Conservation (phyloP, 805 yeast species). For the Candida gorgasii region DNA sequence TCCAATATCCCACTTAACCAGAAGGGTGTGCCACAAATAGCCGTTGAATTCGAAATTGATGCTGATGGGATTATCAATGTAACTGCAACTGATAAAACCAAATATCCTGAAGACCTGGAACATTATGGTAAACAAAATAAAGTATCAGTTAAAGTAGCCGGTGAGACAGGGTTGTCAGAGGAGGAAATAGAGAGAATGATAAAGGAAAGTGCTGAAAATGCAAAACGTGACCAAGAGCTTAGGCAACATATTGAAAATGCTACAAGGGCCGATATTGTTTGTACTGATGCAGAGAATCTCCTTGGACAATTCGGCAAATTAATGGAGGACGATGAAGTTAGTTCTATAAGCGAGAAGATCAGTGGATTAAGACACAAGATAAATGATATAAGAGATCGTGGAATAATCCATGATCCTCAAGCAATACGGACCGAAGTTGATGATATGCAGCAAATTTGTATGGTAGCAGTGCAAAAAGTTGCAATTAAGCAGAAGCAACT, state of each 20-base stretch:
- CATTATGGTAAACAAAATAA: constrained; percentile 48
- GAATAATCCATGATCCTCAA: constrained; percentile 32
- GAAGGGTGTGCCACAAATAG: constrained; percentile 79
- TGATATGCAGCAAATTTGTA: constrained; percentile 36
- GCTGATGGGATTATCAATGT: constrained; percentile 74
- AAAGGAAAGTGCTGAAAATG: constrained; percentile 64
- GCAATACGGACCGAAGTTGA: constrained; percentile 36
- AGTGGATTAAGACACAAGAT: constrained; percentile 28
- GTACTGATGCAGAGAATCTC: constrained; percentile 88
- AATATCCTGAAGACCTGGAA: constrained; percentile 36
- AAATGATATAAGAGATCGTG: constrained; percentile 33
- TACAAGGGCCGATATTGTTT: constrained; percentile 72
- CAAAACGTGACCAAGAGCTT: constrained; percentile 57
- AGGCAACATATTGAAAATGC: constrained; percentile 70
- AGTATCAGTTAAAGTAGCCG: constrained; percentile 66
- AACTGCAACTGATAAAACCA: constrained; percentile 55
- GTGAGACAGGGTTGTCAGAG: constrained; percentile 68
- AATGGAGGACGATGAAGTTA: constrained; percentile 52
- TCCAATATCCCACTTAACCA: constrained; percentile 74
- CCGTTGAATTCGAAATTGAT: constrained; percentile 75
- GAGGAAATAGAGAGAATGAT: constrained; percentile 65
- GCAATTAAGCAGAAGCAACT: constrained; percentile 33
- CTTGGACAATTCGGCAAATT: constrained; percentile 63
- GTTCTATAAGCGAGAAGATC: constrained; percentile 20
- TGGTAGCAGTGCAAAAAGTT: constrained; percentile 40